A percentile compares a stretch with the other conserved stretches of the same genome.
These are phyloP conservation scores for Penicillium desertorum DNA, from an alignment of 495 filamentous ascomycete species.

Conservation along the genomic window DNA sequence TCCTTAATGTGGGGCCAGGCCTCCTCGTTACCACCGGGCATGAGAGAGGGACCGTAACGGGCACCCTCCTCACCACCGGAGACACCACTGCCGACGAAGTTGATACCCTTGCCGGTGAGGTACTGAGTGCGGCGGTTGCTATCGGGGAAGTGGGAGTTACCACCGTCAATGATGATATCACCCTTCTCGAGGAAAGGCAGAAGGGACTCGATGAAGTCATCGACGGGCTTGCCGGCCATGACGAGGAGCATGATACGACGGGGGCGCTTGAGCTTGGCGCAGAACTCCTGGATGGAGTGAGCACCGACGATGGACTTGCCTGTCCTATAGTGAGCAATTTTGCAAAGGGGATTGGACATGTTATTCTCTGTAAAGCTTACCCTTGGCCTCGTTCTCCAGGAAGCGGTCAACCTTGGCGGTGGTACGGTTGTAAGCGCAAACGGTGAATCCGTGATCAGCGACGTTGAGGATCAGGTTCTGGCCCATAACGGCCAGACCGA, in stretches of 20 bases:
- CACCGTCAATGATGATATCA: conserved; percentile 99
- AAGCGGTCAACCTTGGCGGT: conserved; percentile 96
- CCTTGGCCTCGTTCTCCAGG: conserved; percentile 89
- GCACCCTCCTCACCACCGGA: conserved; percentile 99
- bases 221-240: conserved; percentile 95
- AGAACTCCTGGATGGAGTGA: conserved; percentile 90
- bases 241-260: conserved; percentile 97
- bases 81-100: conserved; percentile 95
- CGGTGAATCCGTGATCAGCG: conserved; percentile 93
- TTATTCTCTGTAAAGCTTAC: conserved; percentile 40
- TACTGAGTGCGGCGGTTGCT: conserved; percentile 93
- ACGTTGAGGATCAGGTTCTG: conserved; percentile 99
- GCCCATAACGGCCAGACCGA: conserved; percentile 98
- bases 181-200: conserved; percentile 85
- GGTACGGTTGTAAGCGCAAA: conserved; percentile 97
- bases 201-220: conserved; percentile 96
- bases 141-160: conserved; percentile 99
- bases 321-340: conserved; percentile 29
- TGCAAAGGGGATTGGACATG: conserved; percentile 11
- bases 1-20: conserved; percentile 99
- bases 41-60: conserved; percentile 92
- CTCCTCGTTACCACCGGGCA: conserved; percentile 97
- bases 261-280: conserved; percentile 92
- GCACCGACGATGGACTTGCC: conserved; percentile 92
- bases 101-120: conserved; percentile 80